phyloP scores from a whole-genome alignment of 441 rosid genomes.

The Dalechampia spathulata region DNA sequence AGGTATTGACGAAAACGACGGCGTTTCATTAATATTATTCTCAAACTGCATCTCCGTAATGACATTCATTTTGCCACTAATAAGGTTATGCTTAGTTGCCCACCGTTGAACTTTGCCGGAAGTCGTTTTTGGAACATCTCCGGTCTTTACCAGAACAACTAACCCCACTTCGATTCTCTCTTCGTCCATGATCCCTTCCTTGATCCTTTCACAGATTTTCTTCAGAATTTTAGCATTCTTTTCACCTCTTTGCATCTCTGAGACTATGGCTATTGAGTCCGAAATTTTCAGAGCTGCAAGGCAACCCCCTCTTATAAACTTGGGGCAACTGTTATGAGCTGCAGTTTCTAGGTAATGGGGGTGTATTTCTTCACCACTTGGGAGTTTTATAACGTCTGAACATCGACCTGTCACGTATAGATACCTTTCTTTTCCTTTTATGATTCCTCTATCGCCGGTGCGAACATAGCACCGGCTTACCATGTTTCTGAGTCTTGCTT shows the following conservation, averaged over 20 bases:
- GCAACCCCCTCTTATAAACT: constrained; percentile 46
- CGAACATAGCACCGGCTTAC: constrained; percentile 28
- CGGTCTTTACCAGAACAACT: constrained; percentile 39
- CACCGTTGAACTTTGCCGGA: constrained; percentile 62
- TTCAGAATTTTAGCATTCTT: constrained; percentile 14
- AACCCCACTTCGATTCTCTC: constrained; percentile 33
- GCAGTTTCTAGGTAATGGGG: constrained; percentile 50
- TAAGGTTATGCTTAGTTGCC: constrained; percentile 35
- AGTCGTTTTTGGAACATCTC: constrained; percentile 46
- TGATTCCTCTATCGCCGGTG: constrained; percentile 48
- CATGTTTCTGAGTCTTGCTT: constrained; percentile 29
- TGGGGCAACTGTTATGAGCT: constrained; percentile 29
- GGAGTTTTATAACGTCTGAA: constrained; percentile 33
- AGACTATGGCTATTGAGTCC: constrained; percentile 27
- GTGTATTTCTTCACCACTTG: constrained; percentile 26
- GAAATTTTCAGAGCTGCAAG: constrained; percentile 36
- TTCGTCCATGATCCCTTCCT: constrained; percentile 21
- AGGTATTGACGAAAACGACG: neutral
- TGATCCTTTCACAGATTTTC: constrained; percentile 32
- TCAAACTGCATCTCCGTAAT: constrained; percentile 28
- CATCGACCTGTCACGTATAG: constrained; percentile 52
- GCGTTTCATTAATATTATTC: neutral
- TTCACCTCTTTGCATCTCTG: constrained; percentile 39
- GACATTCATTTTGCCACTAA: constrained; percentile 27
- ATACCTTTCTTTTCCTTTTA: constrained; percentile 39